A percentile compares a stretch with the other conserved stretches of the same genome.
These are phyloP conservation scores for Penicillium desertorum DNA, from an alignment of 495 filamentous ascomycete genomes.

Conservation along the genomic window DNA sequence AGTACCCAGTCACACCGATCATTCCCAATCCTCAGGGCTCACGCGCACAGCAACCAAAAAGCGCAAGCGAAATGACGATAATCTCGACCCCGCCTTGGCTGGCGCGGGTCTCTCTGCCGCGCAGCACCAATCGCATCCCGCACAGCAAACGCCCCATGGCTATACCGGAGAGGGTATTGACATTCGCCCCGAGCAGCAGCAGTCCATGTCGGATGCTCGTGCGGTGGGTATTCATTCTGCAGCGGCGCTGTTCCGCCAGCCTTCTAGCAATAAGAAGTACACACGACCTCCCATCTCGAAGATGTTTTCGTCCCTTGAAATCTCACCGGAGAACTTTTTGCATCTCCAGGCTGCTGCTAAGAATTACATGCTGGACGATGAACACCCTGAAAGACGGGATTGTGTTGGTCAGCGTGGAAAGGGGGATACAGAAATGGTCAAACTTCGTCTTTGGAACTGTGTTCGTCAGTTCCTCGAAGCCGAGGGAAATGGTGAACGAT, in stretches of 20 bases:
- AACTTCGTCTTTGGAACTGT: constrained; percentile 58
- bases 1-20: constrained; percentile 51
- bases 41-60: constrained; percentile 45
- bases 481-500: constrained; percentile 56
- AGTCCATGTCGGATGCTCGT: constrained; percentile 47
- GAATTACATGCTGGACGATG: constrained; percentile 58
- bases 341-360: constrained; percentile 61
- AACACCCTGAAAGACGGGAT: constrained; percentile 55
- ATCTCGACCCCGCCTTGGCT: constrained; percentile 46
- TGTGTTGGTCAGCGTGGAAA: constrained; percentile 61
- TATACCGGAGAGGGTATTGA: constrained; percentile 39
- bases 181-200: constrained; percentile 39
- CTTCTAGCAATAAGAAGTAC: constrained; percentile 56
- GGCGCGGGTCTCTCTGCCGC: constrained; percentile 27
- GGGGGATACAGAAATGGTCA: constrained; percentile 61
- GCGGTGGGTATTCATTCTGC: constrained; percentile 57
- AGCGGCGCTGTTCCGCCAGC: constrained; percentile 56
- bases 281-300: constrained; percentile 64
- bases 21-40: constrained; percentile 77
- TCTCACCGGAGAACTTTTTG: constrained; percentile 58
- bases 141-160: constrained; percentile 31
- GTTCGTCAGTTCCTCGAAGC: constrained; percentile 57
- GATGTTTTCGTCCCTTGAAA: constrained; percentile 56
- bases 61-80: constrained; percentile 45
- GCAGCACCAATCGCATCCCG: constrained; percentile 34